Evolutionary conservation across 2,329 filamentous ascomycete genomes (phyloP).

Genomic region (Chrysoporthe cubensis): DNA sequence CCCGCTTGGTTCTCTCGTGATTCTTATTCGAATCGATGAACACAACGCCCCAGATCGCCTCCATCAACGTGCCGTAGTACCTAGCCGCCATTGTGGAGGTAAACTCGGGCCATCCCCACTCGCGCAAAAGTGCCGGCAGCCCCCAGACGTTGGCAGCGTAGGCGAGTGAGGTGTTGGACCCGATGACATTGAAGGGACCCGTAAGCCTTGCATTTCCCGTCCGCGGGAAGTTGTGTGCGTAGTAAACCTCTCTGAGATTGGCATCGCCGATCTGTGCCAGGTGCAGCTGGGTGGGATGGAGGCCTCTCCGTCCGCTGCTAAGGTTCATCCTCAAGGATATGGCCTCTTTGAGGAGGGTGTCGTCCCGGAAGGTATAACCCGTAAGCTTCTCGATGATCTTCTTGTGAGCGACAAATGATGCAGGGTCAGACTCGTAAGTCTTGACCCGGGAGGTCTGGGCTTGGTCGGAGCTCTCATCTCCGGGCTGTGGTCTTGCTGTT

Average conservation of each 20-base stretch:
- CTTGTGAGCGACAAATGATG: neutral
- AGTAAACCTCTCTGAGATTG: neutral
- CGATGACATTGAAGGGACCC: neutral
- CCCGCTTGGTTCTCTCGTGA: neutral
- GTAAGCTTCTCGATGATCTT: neutral
- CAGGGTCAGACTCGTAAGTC: neutral
- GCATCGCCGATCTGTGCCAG: constrained; percentile 2
- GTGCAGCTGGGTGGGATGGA: neutral
- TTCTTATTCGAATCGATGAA: neutral
- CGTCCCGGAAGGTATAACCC: neutral
- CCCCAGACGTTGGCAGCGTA: neutral
- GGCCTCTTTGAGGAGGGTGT: neutral
- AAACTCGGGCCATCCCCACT: neutral
- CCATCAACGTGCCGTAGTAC: neutral
- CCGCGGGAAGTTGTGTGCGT: neutral
- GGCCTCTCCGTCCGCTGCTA: neutral
- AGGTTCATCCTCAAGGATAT: neutral
- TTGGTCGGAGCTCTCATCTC: neutral
- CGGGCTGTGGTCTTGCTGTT: neutral
- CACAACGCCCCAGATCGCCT: neutral
- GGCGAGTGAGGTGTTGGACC: neutral
- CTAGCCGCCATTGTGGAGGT: neutral
- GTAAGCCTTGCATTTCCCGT: neutral
- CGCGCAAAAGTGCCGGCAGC: neutral
- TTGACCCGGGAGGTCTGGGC: neutral